Evolutionary conservation across 2,329 filamentous ascomycete species (phyloP).

Genomic region (Trichophaea hybrida): DNA sequence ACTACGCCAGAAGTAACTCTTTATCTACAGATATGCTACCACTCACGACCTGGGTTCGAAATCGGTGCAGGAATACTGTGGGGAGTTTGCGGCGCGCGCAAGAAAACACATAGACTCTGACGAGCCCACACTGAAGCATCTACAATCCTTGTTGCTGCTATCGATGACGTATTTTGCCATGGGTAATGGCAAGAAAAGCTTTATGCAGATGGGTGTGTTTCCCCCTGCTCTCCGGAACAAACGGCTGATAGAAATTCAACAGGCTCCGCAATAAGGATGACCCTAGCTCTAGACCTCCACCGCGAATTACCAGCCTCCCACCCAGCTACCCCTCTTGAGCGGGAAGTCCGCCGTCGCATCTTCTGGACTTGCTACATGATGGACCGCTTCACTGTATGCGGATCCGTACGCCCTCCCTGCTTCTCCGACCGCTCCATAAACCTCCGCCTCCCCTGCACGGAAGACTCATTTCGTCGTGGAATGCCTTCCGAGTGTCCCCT

Average conservation of each 20-base stretch:
- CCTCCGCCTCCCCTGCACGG: conserved; percentile 55
- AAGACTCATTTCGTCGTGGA: conserved; percentile 33
- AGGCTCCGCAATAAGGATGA: conserved; percentile 55
- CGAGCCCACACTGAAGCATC: conserved; percentile 45
- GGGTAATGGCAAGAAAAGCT: conserved; percentile 70
- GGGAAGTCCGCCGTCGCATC: conserved; percentile 61
- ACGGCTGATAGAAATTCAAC: not conserved
- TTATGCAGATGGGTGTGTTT: conserved; percentile 61
- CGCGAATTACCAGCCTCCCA: conserved; percentile 54
- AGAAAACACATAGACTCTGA: conserved; percentile 60
- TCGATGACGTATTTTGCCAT: conserved; percentile 61
- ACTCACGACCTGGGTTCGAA: conserved; percentile 42
- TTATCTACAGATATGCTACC: conserved; percentile 48
- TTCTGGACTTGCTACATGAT: conserved; percentile 85
- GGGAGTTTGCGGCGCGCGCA: conserved; percentile 58
- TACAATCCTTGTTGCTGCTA: conserved; percentile 63
- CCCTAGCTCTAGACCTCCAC: conserved; percentile 65
- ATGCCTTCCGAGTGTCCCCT: conserved; percentile 61
- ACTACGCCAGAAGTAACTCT: conserved; percentile 4
- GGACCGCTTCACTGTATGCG: conserved; percentile 68
- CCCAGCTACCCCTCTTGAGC: conserved; percentile 50
- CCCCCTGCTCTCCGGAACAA: not conserved
- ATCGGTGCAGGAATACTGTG: conserved; percentile 51
- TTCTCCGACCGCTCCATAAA: conserved; percentile 63
- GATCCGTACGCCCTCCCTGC: conserved; percentile 43